Percentiles rank a stretch among this genome's conserved stretches.
These are phyloP conservation scores for Penicillium occitanis DNA, from an alignment of 2,329 filamentous ascomycete genomes.

Conservation along the genomic window DNA sequence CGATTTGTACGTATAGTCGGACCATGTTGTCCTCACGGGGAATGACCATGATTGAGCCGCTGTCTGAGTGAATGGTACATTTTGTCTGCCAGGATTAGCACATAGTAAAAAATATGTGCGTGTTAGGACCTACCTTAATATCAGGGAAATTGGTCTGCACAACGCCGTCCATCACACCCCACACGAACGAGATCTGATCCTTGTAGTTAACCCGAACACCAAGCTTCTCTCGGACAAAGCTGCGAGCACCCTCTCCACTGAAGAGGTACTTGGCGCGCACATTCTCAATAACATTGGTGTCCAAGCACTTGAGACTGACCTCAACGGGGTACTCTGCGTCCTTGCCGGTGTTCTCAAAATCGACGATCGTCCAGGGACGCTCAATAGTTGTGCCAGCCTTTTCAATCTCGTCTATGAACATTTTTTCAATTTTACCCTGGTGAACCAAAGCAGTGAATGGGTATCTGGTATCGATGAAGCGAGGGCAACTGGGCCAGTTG, in stretches of 20 bases:
- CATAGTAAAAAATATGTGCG: not conserved
- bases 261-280: constrained; percentile 63
- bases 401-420: constrained; percentile 62
- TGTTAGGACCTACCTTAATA: constrained; percentile 51
- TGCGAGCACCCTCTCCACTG: constrained; percentile 62
- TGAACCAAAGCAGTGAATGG: constrained; percentile 64
- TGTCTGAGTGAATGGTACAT: constrained; percentile 66
- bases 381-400: constrained; percentile 59
- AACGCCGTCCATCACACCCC: constrained; percentile 67
- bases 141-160: constrained; percentile 63
- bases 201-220: constrained; percentile 65
- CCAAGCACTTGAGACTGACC: constrained; percentile 73
- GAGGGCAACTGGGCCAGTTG: constrained; percentile 83
- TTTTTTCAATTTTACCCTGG: constrained; percentile 62
- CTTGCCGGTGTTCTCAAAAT: constrained; percentile 60
- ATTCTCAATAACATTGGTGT: constrained; percentile 68
- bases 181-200: constrained; percentile 63
- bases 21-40: constrained; percentile 52
- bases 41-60: constrained; percentile 65
- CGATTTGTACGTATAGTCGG: constrained; percentile 57
- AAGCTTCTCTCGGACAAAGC: constrained; percentile 62
- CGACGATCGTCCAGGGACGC: constrained; percentile 62
- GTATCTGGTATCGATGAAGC: constrained; percentile 69
- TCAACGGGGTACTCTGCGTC: constrained; percentile 74
- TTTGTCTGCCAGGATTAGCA: constrained; percentile 52